These are phyloP conservation scores for Nemania sp. DNA, from an alignment of 2,329 filamentous ascomycete species.

Conservation along the genomic window DNA sequence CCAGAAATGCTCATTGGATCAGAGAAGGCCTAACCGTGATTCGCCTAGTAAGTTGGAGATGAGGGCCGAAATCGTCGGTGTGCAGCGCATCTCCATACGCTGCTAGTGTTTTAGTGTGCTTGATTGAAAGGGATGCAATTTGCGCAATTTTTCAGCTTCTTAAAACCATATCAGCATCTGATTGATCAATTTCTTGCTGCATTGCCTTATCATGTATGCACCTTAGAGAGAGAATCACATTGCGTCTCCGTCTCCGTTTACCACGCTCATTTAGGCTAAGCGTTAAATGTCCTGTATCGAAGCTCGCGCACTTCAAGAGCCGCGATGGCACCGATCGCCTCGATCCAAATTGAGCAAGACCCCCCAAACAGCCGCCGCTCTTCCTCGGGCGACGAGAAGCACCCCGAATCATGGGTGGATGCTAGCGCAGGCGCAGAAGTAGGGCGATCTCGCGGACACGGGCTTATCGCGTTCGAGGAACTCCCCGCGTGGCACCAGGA, in stretches of 20 bases:
- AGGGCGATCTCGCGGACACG: constrained; percentile 2
- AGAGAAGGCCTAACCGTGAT: constrained; percentile 11
- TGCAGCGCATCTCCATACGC: constrained; percentile 4
- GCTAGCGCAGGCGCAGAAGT: not conserved
- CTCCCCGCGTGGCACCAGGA: constrained; percentile 49
- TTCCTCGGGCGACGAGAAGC: constrained; percentile 22
- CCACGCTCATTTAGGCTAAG: not conserved
- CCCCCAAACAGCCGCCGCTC: constrained; percentile 10
- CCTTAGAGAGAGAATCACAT: not conserved
- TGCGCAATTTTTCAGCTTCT: constrained; percentile 11
- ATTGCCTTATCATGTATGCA: not conserved
- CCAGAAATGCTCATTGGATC: constrained; percentile 4
- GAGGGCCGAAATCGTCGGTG: constrained; percentile 13
- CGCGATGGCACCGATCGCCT: constrained; percentile 14
- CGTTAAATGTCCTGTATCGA: not conserved
- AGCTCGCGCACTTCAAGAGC: not conserved
- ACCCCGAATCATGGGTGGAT: constrained; percentile 1
- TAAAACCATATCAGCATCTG: not conserved
- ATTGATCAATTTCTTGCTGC: not conserved
- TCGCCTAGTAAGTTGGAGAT: constrained; percentile 20
- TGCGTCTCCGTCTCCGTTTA: not conserved
- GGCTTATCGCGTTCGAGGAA: constrained; percentile 33
- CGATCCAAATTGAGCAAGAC: constrained; percentile 17
- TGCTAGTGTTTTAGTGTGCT: constrained; percentile 9
- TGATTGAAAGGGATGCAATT: not conserved